A percentile compares a stretch with the other conserved stretches of the same genome.
Evolutionary conservation across 306 rosid species (phyloP).

Genomic region (Inga laurina): DNA sequence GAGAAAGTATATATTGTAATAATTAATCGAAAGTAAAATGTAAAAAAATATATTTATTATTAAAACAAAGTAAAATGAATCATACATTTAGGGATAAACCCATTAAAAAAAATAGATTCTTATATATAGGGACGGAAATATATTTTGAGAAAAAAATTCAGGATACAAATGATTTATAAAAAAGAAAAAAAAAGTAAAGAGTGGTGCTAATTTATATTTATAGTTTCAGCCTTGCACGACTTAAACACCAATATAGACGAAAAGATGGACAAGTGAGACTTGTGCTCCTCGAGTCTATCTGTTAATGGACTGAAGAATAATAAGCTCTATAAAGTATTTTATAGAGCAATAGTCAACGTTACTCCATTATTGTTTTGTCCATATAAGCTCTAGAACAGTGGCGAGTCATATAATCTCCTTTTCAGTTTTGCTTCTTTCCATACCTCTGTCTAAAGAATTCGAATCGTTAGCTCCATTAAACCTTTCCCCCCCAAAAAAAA

Average conservation of each 20-base stretch:
- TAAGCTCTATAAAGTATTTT: background rate
- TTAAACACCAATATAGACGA: background rate
- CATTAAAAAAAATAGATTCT: no score
- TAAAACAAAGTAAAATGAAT: no score
- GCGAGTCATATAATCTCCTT: background rate
- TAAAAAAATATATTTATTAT: no score
- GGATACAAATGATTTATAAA: no score
- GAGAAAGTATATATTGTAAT: no score
- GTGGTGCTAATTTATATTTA: background rate
- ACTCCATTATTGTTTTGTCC: background rate
- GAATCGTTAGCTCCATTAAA: background rate
- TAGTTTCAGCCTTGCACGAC: slow-evolving; percentile 15
- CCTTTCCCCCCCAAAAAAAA: background rate
- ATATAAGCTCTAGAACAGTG: background rate
- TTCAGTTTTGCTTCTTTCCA: background rate
- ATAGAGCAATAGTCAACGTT: background rate
- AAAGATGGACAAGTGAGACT: background rate
- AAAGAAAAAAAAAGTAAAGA: no score
- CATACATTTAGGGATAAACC: no score
- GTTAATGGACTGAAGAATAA: background rate
- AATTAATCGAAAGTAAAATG: no score
- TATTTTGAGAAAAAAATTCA: no score
- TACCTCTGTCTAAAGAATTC: background rate
- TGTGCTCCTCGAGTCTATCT: background rate
- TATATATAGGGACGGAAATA: no score